These are phyloP conservation scores for Dendrocalamus sinicus DNA, from an alignment of 176 grass and related monocot genomes.

Conservation along the genomic window DNA sequence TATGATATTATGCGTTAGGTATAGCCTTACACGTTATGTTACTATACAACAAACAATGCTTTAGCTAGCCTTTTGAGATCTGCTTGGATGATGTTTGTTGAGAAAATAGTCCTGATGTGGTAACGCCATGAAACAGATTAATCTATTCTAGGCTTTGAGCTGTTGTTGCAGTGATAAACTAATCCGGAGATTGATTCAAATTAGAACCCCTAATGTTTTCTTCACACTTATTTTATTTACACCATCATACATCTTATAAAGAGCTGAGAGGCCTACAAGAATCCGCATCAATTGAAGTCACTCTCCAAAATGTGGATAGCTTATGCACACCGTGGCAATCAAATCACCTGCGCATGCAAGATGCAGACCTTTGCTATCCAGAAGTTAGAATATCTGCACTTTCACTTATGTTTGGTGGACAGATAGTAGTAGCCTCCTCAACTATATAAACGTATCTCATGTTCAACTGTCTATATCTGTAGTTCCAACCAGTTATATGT, in stretches of 20 bases:
- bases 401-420: slow-evolving; percentile 50
- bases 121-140: slow-evolving; percentile 29
- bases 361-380: slow-evolving; percentile 54
- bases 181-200: slow-evolving; percentile 11
- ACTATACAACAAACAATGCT: background rate
- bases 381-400: slow-evolving; percentile 64
- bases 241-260: slow-evolving; percentile 38
- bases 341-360: slow-evolving; percentile 60
- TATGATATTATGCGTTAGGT: slow-evolving; percentile 13
- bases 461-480: slow-evolving; percentile 37
- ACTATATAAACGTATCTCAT: slow-evolving; percentile 69
- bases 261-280: slow-evolving; percentile 46
- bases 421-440: slow-evolving; percentile 49
- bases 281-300: slow-evolving; percentile 58
- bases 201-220: slow-evolving; percentile 32
- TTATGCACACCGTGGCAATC: slow-evolving; percentile 67
- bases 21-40: background rate
- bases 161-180: background rate
- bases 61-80: slow-evolving; percentile 24
- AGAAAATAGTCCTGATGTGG: slow-evolving; percentile 6
- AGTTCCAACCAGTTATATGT: slow-evolving; percentile 39
- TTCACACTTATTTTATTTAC: slow-evolving; percentile 28
- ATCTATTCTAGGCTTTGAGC: slow-evolving; percentile 3
- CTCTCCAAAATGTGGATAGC: slow-evolving; percentile 66
- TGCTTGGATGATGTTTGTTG: slow-evolving; percentile 18